phyloP scores from a whole-genome alignment of 257 asterid genomes.

The Salvia hispanica region DNA sequence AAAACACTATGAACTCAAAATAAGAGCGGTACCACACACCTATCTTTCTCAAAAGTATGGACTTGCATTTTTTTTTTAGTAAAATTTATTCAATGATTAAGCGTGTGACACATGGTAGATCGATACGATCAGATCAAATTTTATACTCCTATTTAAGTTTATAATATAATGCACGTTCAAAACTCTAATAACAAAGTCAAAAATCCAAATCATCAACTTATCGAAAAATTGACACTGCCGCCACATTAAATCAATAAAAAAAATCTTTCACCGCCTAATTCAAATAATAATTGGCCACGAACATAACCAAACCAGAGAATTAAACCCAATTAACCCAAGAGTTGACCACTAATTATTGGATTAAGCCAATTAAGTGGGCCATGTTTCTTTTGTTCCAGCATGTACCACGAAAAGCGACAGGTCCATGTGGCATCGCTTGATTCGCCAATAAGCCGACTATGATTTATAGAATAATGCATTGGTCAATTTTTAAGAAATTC shows the following conservation, averaged over 20 bases:
- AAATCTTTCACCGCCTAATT: neutral
- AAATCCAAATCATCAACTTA: constrained; percentile 31
- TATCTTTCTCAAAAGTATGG: neutral
- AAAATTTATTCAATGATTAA: neutral
- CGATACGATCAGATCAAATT: constrained; percentile 6
- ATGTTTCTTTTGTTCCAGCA: constrained; percentile 65
- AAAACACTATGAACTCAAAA: neutral
- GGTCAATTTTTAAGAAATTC: constrained; percentile 42
- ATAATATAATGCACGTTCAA: neutral
- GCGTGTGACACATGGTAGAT: neutral
- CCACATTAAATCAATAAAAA: constrained; percentile 19
- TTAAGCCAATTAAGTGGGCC: constrained; percentile 42
- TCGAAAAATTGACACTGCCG: constrained; percentile 41
- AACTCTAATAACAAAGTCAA: constrained; percentile 19
- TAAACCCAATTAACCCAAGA: constrained; percentile 47
- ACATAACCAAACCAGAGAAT: constrained; percentile 28
- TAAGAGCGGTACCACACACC: neutral
- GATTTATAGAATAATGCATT: constrained; percentile 40
- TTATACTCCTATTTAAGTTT: neutral
- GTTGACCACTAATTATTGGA: constrained; percentile 45
- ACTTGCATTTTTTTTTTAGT: no score
- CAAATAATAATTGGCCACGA: neutral
- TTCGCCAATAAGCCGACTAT: constrained; percentile 34
- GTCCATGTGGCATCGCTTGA: constrained; percentile 25
- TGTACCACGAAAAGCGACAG: constrained; percentile 47